Conservation (phyloP, 1,284 basidiomycete genomes). For the Exobasidium cylindrosporum region DNA sequence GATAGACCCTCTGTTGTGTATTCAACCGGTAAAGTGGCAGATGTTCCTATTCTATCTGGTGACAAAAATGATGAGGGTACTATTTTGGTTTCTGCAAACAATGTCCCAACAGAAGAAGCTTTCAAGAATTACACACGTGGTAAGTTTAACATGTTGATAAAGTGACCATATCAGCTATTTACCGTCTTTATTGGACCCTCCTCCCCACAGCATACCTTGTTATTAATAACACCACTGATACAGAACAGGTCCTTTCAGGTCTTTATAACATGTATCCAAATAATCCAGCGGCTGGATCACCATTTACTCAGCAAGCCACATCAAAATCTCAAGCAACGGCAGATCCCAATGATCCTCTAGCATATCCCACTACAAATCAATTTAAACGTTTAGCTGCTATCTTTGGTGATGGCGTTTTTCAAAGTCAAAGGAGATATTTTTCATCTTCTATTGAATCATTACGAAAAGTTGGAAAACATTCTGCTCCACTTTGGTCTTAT, state of each 20-base stretch:
- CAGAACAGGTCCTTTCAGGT: not conserved
- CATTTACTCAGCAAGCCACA: too few relatives aligned
- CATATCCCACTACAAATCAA: not conserved
- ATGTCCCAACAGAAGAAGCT: constrained; percentile 4
- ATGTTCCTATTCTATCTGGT: constrained; percentile 8
- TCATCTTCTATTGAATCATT: too few relatives aligned
- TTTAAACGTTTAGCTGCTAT: constrained; percentile 10
- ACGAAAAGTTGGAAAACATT: too few relatives aligned
- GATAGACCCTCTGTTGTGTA: not conserved
- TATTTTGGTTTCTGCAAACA: not conserved
- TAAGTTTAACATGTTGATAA: not conserved
- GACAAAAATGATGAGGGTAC: constrained; percentile 13
- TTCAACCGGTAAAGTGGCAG: not conserved
- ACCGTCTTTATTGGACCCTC: too few relatives aligned
- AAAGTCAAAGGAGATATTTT: not conserved
- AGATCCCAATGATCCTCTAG: not conserved
- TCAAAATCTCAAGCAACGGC: too few relatives aligned
- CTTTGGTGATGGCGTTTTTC: not conserved
- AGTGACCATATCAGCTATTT: too few relatives aligned
- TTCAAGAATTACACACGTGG: not conserved
- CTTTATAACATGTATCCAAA: constrained; percentile 3
- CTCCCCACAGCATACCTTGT: too few relatives aligned
- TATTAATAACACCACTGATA: constrained; percentile 4
- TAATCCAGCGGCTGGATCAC: constrained; percentile 2
- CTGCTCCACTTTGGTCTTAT: too few relatives aligned